These are phyloP conservation scores for Gossypium sturtianum DNA, from an alignment of 345 rosid genomes.

Conservation along the genomic window DNA sequence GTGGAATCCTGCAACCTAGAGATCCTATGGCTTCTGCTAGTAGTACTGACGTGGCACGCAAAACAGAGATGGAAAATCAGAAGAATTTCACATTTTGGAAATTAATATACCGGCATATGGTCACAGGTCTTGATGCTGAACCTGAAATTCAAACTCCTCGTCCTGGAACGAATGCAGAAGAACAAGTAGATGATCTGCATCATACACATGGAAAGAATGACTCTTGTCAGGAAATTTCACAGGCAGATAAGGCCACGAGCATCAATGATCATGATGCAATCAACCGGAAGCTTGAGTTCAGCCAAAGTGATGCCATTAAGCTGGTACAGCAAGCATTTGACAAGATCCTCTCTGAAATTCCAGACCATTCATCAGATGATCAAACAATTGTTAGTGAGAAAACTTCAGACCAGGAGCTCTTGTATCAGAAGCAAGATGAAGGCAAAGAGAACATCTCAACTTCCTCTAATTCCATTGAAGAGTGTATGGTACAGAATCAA, in stretches of 20 bases:
- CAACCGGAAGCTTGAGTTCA: conserved; percentile 28
- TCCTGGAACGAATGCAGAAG: conserved; percentile 20
- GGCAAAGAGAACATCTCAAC: conserved; percentile 24
- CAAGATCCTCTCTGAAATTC: conserved; percentile 70
- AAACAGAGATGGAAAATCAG: conserved; percentile 38
- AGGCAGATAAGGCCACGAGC: conserved; percentile 11
- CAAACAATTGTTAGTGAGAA: conserved; percentile 36
- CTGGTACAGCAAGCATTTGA: conserved; percentile 76
- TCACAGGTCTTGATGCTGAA: conserved; percentile 43
- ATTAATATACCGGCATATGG: conserved; percentile 73
- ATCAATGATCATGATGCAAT: conserved; percentile 29
- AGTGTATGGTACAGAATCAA: background rate
- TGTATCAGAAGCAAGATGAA: conserved; percentile 28
- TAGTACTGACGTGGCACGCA: conserved; percentile 10
- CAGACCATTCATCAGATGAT: conserved; percentile 49
- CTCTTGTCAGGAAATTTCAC: conserved; percentile 16
- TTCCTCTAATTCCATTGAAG: conserved; percentile 17
- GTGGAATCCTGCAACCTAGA: background rate
- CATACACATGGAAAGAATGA: conserved; percentile 2
- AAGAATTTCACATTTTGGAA: conserved; percentile 58
- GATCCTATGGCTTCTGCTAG: conserved; percentile 14
- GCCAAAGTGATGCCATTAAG: conserved; percentile 53
- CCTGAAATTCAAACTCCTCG: conserved; percentile 24
- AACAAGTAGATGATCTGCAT: conserved; percentile 16
- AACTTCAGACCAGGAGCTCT: conserved; percentile 33